These are phyloP conservation scores for Amaranthus hypochondriacus DNA, from an alignment of 148 eudicot genomes.

Conservation along the genomic window DNA sequence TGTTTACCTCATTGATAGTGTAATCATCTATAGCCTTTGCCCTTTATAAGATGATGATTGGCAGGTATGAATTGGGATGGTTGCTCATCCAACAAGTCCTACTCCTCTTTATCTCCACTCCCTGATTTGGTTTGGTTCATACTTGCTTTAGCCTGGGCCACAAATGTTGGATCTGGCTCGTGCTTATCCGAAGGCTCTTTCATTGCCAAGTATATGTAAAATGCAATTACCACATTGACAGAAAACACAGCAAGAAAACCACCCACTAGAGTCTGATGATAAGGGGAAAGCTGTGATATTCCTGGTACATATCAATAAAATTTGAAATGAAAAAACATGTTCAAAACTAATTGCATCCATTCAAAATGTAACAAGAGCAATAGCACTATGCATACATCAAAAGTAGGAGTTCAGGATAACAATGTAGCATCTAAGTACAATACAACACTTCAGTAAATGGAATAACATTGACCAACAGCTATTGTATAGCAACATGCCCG, in stretches of 20 bases:
- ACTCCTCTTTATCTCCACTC: conserved; percentile 31
- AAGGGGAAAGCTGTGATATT: conserved; percentile 41
- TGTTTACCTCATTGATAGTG: conserved; percentile 16
- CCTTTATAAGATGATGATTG: conserved; percentile 3
- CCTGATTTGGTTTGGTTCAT: conserved; percentile 35
- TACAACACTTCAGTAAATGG: too few species aligned
- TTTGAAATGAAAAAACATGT: neutral
- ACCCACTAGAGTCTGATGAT: conserved; percentile 57
- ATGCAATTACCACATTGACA: conserved; percentile 67
- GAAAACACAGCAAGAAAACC: conserved; percentile 89
- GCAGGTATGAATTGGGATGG: neutral
- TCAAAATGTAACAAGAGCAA: neutral
- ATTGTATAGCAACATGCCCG: too few species aligned
- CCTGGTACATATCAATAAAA: conserved; percentile 35
- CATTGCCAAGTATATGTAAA: conserved; percentile 73
- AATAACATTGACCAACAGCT: too few species aligned
- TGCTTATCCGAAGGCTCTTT: conserved; percentile 80
- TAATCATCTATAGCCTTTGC: neutral
- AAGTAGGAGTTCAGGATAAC: neutral
- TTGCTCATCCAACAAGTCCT: neutral
- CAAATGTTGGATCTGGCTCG: conserved; percentile 70
- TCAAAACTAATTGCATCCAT: too few species aligned
- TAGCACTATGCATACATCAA: neutral
- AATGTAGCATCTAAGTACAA: neutral
- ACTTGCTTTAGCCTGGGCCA: conserved; percentile 72